phyloP scores from a whole-genome alignment of 225 moss, liverwort and hornwort species.

The Bryum argenteum region DNA sequence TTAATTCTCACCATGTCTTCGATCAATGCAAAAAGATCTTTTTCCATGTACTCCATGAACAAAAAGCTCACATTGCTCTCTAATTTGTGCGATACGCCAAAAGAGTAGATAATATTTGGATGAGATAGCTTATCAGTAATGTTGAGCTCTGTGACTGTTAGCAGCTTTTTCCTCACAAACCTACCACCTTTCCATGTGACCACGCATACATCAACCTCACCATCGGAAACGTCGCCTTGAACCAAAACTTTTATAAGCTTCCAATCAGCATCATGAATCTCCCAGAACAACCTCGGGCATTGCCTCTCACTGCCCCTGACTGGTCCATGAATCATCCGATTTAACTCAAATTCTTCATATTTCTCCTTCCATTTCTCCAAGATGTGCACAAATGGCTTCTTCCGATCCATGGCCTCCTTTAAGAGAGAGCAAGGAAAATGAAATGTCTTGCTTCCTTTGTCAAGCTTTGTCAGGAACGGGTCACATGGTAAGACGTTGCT shows the following conservation, averaged over 20 bases:
- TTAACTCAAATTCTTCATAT: not conserved
- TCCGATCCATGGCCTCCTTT: conserved; percentile 4
- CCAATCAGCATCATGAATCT: no score
- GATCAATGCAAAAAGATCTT: conserved; percentile 21
- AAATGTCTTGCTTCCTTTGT: conserved; percentile 15
- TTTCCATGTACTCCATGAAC: conserved; percentile 39
- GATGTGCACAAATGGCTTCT: conserved; percentile 8
- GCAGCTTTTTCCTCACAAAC: conserved; percentile 29
- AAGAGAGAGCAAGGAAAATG: conserved; percentile 26
- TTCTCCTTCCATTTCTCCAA: conserved; percentile 16
- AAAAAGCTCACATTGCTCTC: conserved; percentile 11
- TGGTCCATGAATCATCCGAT: not conserved
- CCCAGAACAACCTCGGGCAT: not conserved
- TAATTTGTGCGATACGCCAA: conserved; percentile 23
- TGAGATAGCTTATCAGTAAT: conserved; percentile 27
- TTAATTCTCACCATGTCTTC: not conserved
- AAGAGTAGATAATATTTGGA: conserved; percentile 34
- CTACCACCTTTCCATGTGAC: conserved; percentile 31
- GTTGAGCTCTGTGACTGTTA: conserved; percentile 22
- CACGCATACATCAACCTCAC: conserved; percentile 14
- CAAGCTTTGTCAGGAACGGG: conserved; percentile 21
- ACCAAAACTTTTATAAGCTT: conserved; percentile 9
- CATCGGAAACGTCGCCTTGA: no score
- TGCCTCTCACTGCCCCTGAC: not conserved
- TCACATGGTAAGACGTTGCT: conserved; percentile 33